Conservation (phyloP, 257 asterid genomes). For the Penstemon eatonii region DNA sequence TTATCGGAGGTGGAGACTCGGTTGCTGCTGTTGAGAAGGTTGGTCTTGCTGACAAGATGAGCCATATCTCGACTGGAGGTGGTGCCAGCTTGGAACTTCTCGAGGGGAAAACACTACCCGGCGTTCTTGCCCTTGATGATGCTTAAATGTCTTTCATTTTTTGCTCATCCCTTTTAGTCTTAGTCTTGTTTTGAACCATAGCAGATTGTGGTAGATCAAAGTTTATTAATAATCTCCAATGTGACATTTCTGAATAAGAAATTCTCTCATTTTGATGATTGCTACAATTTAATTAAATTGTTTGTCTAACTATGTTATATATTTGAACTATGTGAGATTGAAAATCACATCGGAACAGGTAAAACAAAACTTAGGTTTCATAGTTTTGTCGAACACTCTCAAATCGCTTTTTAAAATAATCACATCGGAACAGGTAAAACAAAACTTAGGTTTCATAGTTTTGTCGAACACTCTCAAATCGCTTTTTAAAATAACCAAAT, state of each 20-base stretch:
- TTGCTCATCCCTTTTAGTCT: slow-evolving; percentile 4
- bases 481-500: too few species aligned
- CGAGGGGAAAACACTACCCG: slow-evolving; percentile 83
- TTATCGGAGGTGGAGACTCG: slow-evolving; percentile 90
- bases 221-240: slow-evolving; percentile 39
- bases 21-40: slow-evolving; percentile 97
- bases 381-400: too few species aligned
- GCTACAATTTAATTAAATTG: too few species aligned
- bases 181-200: slow-evolving; percentile 14
- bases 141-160: slow-evolving; percentile 42
- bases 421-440: too few species aligned
- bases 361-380: too few species aligned
- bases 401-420: too few species aligned
- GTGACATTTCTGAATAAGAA: slow-evolving; percentile 29
- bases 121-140: slow-evolving; percentile 75
- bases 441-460: too few species aligned
- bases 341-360: too few species aligned
- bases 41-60: slow-evolving; percentile 90
- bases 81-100: slow-evolving; percentile 96
- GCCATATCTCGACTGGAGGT: slow-evolving; percentile 94
- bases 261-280: neutral
- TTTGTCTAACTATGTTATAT: too few species aligned
- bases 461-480: too few species aligned
- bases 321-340: too few species aligned
- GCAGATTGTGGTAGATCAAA: slow-evolving; percentile 23